Evolutionary conservation across 129 eudicot genomes (phyloP).

Genomic region (Apium graveolens): DNA sequence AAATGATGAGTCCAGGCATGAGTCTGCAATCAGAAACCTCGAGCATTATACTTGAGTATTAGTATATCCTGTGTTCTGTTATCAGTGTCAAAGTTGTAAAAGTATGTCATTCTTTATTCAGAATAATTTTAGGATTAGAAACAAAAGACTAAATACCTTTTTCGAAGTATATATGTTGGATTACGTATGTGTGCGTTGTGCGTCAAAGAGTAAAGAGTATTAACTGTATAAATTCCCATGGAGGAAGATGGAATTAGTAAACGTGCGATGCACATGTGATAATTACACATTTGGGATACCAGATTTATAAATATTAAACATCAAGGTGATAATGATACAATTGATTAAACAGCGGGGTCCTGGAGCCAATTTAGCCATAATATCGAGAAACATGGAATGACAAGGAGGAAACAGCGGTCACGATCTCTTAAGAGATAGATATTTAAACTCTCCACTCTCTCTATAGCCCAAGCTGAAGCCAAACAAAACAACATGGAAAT

Average conservation of each 20-base stretch:
- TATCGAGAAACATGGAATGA: conserved; percentile 29
- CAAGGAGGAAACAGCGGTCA: conserved; percentile 38
- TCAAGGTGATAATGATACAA: neutral
- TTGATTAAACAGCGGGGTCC: neutral
- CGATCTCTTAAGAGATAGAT: conserved; percentile 53
- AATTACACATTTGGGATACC: neutral
- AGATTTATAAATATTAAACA: neutral
- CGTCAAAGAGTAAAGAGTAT: neutral
- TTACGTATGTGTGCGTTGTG: too few relatives aligned
- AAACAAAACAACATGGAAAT: conserved; percentile 47
- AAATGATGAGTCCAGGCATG: neutral
- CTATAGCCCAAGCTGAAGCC: conserved; percentile 37
- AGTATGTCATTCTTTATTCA: neutral
- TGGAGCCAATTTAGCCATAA: neutral
- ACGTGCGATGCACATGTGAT: neutral
- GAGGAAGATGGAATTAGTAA: neutral
- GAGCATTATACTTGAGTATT: neutral
- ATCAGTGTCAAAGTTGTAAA: neutral
- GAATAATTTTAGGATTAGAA: neutral
- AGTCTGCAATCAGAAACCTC: neutral
- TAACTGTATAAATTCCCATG: neutral
- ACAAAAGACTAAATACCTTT: neutral
- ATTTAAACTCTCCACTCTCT: conserved; percentile 68
- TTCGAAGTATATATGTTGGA: too few relatives aligned
- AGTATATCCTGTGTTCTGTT: neutral